Evolutionary conservation across 441 rosid species (phyloP).

Genomic region (Biscutella laevigata): DNA sequence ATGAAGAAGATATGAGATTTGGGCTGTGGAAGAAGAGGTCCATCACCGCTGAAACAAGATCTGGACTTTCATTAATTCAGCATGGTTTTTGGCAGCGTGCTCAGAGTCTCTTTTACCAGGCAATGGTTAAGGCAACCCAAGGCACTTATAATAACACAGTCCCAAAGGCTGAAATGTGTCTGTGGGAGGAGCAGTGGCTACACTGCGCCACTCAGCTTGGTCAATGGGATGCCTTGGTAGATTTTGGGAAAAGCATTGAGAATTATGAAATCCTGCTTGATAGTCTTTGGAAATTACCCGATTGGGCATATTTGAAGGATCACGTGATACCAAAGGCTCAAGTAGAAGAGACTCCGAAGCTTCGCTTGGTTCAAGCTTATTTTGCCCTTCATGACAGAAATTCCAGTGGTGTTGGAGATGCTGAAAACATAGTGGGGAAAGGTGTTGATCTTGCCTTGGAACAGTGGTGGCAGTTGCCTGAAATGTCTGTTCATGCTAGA

Average conservation of each 20-base stretch:
- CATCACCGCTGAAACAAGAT: conserved; percentile 87
- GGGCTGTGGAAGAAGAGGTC: conserved; percentile 99
- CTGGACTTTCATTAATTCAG: conserved; percentile 94
- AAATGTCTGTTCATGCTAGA: conserved; percentile 94
- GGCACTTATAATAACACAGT: conserved; percentile 95
- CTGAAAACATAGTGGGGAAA: conserved; percentile 82
- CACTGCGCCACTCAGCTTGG: conserved; percentile 90
- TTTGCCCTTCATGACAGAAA: conserved; percentile 89
- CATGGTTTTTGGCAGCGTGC: conserved; percentile 99
- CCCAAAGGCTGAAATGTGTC: conserved; percentile 99
- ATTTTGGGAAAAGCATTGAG: conserved; percentile 87
- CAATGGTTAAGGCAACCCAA: conserved; percentile 99
- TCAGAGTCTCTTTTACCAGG: conserved; percentile 89
- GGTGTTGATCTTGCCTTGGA: conserved; percentile 96
- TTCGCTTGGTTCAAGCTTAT: conserved; percentile 84
- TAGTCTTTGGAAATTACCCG: conserved; percentile 93
- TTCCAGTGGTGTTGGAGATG: conserved; percentile 76
- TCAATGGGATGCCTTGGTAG: conserved; percentile 98
- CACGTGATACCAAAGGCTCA: conserved; percentile 97
- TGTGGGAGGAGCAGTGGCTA: conserved; percentile 99
- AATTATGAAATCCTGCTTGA: conserved; percentile 96
- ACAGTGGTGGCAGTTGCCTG: conserved; percentile 99
- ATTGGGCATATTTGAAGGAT: conserved; percentile 94
- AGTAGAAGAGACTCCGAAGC: conserved; percentile 97
- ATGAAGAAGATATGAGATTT: conserved; percentile 99